A percentile compares a stretch with the other conserved stretches of the same genome.
phyloP scores from a whole-genome alignment of 108 stramenopile genomes.

The Conticribra weissflogii region DNA sequence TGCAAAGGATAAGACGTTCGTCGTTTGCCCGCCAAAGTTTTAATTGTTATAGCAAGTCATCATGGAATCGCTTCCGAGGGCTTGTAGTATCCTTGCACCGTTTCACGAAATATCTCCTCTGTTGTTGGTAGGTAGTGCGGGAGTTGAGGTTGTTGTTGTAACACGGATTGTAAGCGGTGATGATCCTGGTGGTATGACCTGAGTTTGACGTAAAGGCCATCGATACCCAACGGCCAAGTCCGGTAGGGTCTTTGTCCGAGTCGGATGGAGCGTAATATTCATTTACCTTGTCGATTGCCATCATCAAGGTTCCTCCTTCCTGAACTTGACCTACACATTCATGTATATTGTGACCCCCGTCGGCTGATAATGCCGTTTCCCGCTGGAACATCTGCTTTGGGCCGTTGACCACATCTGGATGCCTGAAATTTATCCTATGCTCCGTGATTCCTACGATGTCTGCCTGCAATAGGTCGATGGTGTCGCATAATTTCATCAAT shows the following conservation, averaged over 20 bases:
- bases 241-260: constrained; percentile 5
- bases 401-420: too few relatives aligned
- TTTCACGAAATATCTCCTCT: too few relatives aligned
- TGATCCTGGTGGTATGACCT: not conserved
- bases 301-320: constrained; percentile 19
- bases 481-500: too few relatives aligned
- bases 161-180: too few relatives aligned
- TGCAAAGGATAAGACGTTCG: constrained; percentile 15
- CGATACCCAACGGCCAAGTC: too few relatives aligned
- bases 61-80: not conserved
- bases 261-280: not conserved
- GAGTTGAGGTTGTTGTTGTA: too few relatives aligned
- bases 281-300: constrained; percentile 1
- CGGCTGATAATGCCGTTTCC: constrained; percentile 2
- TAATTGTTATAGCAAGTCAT: constrained; percentile 2
- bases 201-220: too few relatives aligned
- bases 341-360: constrained; percentile 10
- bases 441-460: constrained; percentile 9
- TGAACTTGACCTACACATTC: constrained; percentile 10
- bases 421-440: constrained; percentile 13
- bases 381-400: constrained; percentile 19
- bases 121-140: too few relatives aligned
- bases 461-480: constrained; percentile 9
- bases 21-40: not conserved
- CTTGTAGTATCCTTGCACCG: not conserved